phyloP scores from a whole-genome alignment of 108 stramenopile genomes.

The Stephanodiscus minutulus region DNA sequence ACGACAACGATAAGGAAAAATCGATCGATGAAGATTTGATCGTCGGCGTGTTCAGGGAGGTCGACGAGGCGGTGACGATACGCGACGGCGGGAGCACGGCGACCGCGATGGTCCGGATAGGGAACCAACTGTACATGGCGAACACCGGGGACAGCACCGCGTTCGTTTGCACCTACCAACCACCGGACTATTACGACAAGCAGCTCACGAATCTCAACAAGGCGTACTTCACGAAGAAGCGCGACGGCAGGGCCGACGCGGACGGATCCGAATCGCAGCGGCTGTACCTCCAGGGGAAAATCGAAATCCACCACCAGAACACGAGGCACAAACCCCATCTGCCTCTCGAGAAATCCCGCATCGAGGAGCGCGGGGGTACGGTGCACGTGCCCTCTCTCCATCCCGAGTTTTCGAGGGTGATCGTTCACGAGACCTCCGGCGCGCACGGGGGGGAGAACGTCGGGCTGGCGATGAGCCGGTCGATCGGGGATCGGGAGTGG shows the following conservation, averaged over 20 bases:
- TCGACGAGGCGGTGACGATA: slow-evolving; percentile 40
- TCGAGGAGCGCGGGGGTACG: slow-evolving; percentile 60
- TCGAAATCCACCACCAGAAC: slow-evolving; percentile 41
- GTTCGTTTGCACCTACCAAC: slow-evolving; percentile 48
- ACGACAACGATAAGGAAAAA: not conserved
- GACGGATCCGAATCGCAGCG: not conserved
- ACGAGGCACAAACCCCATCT: slow-evolving; percentile 62
- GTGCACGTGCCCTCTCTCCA: slow-evolving; percentile 55
- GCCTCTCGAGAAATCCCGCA: slow-evolving; percentile 63
- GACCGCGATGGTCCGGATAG: slow-evolving; percentile 49
- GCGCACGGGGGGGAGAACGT: slow-evolving; percentile 15
- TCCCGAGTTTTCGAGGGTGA: slow-evolving; percentile 34
- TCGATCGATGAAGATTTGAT: slow-evolving; percentile 19
- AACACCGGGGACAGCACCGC: slow-evolving; percentile 75
- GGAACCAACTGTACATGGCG: slow-evolving; percentile 63
- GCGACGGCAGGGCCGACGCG: not conserved
- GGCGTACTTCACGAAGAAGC: not conserved
- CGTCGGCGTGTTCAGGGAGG: slow-evolving; percentile 56
- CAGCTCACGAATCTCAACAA: slow-evolving; percentile 2
- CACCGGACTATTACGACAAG: slow-evolving; percentile 12
- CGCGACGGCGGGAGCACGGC: slow-evolving; percentile 69
- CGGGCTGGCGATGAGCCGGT: slow-evolving; percentile 77
- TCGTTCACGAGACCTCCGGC: slow-evolving; percentile 37
- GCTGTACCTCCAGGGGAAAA: slow-evolving; percentile 31
- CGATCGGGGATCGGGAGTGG: slow-evolving; percentile 75